These are phyloP conservation scores for Penicillium sp. DNA, from an alignment of 2,329 filamentous ascomycete species.

Conservation along the genomic window DNA sequence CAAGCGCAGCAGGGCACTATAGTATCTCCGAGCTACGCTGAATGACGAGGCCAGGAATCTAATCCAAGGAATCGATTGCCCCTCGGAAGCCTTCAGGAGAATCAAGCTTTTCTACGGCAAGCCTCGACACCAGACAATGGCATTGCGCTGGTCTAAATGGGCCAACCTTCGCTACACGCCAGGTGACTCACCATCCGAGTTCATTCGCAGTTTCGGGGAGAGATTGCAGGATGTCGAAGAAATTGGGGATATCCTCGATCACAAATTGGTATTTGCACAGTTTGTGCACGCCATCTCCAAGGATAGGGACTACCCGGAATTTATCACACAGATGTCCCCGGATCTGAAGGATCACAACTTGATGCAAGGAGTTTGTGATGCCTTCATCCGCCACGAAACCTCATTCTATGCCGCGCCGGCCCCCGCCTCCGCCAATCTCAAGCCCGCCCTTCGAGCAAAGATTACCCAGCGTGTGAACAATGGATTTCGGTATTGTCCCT, in stretches of 20 bases:
- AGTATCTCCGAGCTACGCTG: neutral
- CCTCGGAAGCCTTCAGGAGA: neutral
- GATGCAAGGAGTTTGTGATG: neutral
- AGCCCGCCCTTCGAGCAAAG: neutral
- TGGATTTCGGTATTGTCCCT: neutral
- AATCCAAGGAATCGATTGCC: neutral
- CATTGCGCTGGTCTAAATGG: neutral
- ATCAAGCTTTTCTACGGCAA: slow-evolving; percentile 3
- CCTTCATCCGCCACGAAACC: neutral
- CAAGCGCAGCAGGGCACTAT: neutral
- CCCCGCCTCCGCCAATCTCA: neutral
- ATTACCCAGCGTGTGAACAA: neutral
- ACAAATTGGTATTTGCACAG: neutral
- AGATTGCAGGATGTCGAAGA: neutral
- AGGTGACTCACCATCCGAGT: neutral
- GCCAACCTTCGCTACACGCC: neutral
- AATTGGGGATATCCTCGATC: neutral
- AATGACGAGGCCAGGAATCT: neutral
- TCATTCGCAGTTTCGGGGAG: neutral
- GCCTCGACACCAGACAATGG: neutral
- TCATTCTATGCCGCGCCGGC: neutral
- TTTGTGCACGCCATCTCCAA: neutral
- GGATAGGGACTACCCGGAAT: neutral
- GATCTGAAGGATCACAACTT: neutral
- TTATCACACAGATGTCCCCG: neutral